These are phyloP conservation scores for Cystoisospora suis DNA, from an alignment of 169 alveolate species.

Conservation along the genomic window DNA sequence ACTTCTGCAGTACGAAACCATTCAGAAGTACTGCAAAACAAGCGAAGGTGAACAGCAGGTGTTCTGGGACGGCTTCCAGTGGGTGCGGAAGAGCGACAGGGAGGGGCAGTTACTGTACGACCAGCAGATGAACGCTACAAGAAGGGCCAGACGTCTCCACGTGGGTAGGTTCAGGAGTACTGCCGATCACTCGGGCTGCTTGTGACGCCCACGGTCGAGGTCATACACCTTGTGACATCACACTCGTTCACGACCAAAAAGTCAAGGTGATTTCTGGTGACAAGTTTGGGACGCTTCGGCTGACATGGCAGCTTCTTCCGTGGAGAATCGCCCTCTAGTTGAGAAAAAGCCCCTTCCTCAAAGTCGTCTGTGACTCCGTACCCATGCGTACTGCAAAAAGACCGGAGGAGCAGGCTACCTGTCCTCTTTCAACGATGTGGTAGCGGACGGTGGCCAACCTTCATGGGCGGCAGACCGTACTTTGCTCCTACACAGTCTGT, in stretches of 20 bases:
- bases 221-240: background rate
- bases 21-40: constrained; percentile 53
- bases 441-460: too few relatives aligned
- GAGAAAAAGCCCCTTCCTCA: too few relatives aligned
- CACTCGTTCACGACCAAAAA: background rate
- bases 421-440: too few relatives aligned
- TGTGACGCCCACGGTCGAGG: background rate
- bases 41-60: constrained; percentile 52
- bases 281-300: too few relatives aligned
- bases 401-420: too few relatives aligned
- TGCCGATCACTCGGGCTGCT: background rate
- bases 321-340: too few relatives aligned
- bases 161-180: constrained; percentile 41
- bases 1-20: constrained; percentile 53
- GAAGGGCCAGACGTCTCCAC: constrained; percentile 56
- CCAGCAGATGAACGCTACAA: constrained; percentile 56
- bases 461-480: too few relatives aligned
- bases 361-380: too few relatives aligned
- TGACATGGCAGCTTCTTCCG: too few relatives aligned
- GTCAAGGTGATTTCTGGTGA: too few relatives aligned
- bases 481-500: too few relatives aligned
- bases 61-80: constrained; percentile 66
- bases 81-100: constrained; percentile 43
- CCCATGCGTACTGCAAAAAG: too few relatives aligned
- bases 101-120: constrained; percentile 29